Evolutionary conservation across 352 stramenopile species (phyloP).

Genomic region (Phytophthora hibernalis): DNA sequence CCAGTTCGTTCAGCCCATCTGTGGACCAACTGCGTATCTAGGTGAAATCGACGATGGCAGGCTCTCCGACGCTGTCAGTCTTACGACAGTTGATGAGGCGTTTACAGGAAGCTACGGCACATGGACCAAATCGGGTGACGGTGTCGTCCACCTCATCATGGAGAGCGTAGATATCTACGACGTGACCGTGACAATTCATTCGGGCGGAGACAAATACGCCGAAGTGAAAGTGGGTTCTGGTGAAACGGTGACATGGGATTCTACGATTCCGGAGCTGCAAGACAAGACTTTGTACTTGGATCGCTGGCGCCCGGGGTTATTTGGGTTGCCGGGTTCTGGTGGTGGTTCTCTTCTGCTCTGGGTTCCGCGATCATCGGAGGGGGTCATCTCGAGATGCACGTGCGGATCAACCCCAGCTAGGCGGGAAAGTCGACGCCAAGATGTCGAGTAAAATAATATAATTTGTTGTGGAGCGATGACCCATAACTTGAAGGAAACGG

Average conservation of each 20-base stretch:
- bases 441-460: too few species aligned
- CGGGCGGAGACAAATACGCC: constrained; percentile 26
- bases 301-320: constrained; percentile 24
- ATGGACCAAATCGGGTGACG: constrained; percentile 38
- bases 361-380: constrained; percentile 42
- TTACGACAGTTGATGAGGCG: constrained; percentile 30
- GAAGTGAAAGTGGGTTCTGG: constrained; percentile 22
- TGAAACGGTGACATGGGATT: constrained; percentile 23
- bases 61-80: constrained; percentile 21
- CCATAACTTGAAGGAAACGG: too few species aligned
- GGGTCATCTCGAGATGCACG: constrained; percentile 42
- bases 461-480: too few species aligned
- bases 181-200: constrained; percentile 27
- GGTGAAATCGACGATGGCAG: constrained; percentile 43
- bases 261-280: constrained; percentile 28
- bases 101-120: constrained; percentile 38
- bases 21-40: constrained; percentile 33
- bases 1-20: constrained; percentile 49
- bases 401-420: constrained; percentile 26
- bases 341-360: constrained; percentile 38
- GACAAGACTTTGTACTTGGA: constrained; percentile 32
- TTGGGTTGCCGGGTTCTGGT: constrained; percentile 22
- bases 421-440: too few species aligned
- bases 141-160: constrained; percentile 29
- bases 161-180: constrained; percentile 29